Evolutionary conservation across 805 yeast genomes (phyloP), one percentile per base, ranked within the genome.

Genomic region (Ogataea trehaloabstinens): DNA sequence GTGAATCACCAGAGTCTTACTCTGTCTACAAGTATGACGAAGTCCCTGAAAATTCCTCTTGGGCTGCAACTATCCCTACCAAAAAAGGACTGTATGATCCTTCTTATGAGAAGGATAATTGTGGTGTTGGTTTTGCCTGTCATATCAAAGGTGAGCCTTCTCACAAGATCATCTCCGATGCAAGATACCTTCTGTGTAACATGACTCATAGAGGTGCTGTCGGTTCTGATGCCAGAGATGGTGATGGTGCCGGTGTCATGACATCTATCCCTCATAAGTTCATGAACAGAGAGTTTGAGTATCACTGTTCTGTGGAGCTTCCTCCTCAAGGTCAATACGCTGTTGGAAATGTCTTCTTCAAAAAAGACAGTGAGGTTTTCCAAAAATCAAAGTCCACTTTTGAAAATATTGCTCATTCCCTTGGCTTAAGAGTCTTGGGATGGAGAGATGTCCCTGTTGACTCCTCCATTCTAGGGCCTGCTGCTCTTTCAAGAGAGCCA

Each of bases 201-300:
- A 93, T 91, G 99, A 86, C 97, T 45, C 99, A 91, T 66, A 80
- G 99, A 69, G 99, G 99, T 60, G 98, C 98, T 28, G 96, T 90
- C 44, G 95, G 96, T 43, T 73, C 88, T 1, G 96, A 90, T 58
- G 95, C 97, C 17, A 80, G 89, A 55, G 96, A 91, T 62, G 99
- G 99, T 66, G 99, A 91, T 61, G 99, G 99, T 66, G 99, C 99
- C 19, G 99, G 99, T 64, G 88, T 91, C 45, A 79, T 91, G 78
- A 78, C 93, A 35, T 84, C 95, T 21, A 80, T 91, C 46, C 96
- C 97, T 24, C 96, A 90, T 67, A 80, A 77, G 49, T 87, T 93
- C 63, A 79, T 91, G 73, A 65, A 66, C 43, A 79, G 91, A 62
- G 98, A 91, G 68, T 90, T 90, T 61, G 76, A 76, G 53, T 79